Percentiles rank a stretch among this genome's conserved stretches.
Evolutionary conservation across 129 eudicot genomes (phyloP).

Genomic region (Dittrichia graveolens): DNA sequence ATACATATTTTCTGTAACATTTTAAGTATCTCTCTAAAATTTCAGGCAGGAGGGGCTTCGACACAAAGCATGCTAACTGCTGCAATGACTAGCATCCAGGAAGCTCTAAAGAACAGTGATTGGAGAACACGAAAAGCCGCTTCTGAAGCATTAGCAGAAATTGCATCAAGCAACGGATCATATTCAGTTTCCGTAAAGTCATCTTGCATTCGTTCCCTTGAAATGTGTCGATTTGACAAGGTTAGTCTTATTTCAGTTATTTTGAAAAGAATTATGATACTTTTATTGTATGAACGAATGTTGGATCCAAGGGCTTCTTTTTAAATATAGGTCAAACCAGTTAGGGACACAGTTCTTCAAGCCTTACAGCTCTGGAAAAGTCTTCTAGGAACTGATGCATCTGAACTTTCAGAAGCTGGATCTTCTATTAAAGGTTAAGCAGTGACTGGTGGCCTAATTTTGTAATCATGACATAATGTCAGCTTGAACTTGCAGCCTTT

Average conservation of each 20-base stretch:
- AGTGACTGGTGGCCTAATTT: constrained; percentile 18
- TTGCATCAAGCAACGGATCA: constrained; percentile 74
- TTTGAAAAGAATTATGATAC: neutral
- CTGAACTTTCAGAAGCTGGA: constrained; percentile 80
- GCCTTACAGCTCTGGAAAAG: constrained; percentile 87
- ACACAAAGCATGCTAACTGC: constrained; percentile 59
- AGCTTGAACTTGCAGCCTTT: neutral
- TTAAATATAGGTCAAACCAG: constrained; percentile 85
- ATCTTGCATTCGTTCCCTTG: constrained; percentile 75
- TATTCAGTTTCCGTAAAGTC: constrained; percentile 54
- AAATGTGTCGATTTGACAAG: constrained; percentile 94
- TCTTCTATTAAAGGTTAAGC: constrained; percentile 77
- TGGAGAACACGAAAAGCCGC: constrained; percentile 93
- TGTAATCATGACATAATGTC: neutral
- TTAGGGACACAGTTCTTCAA: constrained; percentile 80
- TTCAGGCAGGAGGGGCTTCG: constrained; percentile 86
- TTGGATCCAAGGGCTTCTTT: constrained; percentile 25
- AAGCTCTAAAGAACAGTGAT: constrained; percentile 75
- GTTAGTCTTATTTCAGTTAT: constrained; percentile 33
- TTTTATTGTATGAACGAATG: constrained; percentile 7
- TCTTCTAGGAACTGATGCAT: constrained; percentile 57
- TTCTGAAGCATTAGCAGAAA: constrained; percentile 64
- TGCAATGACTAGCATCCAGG: constrained; percentile 84
- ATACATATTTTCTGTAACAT: too few relatives aligned
- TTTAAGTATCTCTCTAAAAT: neutral